Percentiles rank a stretch among this genome's conserved stretches.
These are phyloP conservation scores for Stephanodiscus triporus DNA, from an alignment of 108 stramenopile species.

Conservation along the genomic window DNA sequence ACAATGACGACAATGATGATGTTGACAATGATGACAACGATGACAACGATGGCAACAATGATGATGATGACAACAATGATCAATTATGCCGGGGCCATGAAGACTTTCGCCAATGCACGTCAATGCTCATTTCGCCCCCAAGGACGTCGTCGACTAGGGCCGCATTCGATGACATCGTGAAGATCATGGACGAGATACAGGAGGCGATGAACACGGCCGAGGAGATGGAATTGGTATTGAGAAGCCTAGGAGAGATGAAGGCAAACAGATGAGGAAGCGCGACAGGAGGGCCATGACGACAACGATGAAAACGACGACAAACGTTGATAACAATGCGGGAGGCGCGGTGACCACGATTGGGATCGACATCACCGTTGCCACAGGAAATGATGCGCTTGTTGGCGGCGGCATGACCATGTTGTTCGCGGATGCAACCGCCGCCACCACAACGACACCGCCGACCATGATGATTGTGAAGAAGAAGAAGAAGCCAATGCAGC, in stretches of 20 bases:
- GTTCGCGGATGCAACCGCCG: slow-evolving; percentile 4
- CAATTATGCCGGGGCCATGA: slow-evolving; percentile 18
- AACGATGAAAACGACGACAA: not conserved
- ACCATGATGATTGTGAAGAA: slow-evolving; percentile 65
- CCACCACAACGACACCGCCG: too few species aligned
- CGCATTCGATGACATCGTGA: slow-evolving; percentile 25
- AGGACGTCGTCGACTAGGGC: not conserved
- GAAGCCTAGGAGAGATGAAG: slow-evolving; percentile 62
- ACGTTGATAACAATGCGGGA: slow-evolving; percentile 22
- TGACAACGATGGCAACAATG: too few species aligned
- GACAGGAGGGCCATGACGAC: not conserved
- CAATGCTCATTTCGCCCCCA: slow-evolving; percentile 11
- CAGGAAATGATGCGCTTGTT: not conserved
- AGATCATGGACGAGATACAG: slow-evolving; percentile 85
- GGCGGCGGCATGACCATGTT: slow-evolving; percentile 9
- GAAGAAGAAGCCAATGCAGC: slow-evolving; percentile 43
- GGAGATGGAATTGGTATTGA: slow-evolving; percentile 58
- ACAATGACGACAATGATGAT: too few species aligned
- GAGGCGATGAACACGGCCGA: slow-evolving; percentile 80
- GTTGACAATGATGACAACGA: too few species aligned
- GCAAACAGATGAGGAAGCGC: slow-evolving; percentile 49
- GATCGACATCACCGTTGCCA: slow-evolving; percentile 24
- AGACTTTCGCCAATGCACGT: slow-evolving; percentile 29
- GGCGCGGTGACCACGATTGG: slow-evolving; percentile 50
- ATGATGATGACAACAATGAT: not conserved